Conservation (phyloP, 345 rosid species). For the Ceriops tagal region DNA sequence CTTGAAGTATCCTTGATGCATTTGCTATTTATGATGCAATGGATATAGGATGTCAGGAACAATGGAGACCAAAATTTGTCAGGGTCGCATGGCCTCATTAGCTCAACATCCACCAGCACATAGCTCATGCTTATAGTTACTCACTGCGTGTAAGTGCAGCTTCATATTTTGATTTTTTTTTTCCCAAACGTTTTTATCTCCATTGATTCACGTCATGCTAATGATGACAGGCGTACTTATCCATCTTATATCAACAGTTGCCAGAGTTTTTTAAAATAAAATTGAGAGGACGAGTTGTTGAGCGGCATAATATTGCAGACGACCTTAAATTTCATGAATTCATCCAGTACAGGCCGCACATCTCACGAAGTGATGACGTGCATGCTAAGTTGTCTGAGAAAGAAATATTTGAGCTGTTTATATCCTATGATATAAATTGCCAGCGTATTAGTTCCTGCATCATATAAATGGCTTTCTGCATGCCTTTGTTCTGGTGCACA, state of each 20-base stretch:
- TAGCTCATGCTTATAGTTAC: constrained; percentile 8
- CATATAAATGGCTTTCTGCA: too few species aligned
- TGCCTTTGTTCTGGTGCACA: neutral
- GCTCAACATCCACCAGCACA: neutral
- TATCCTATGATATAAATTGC: neutral
- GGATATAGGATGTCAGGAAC: neutral
- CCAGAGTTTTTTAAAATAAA: constrained; percentile 55
- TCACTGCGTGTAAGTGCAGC: constrained; percentile 9
- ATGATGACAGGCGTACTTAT: constrained; percentile 58
- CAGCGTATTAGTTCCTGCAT: neutral
- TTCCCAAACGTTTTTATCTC: neutral
- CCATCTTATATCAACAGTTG: constrained; percentile 70
- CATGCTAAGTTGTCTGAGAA: neutral
- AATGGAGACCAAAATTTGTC: neutral
- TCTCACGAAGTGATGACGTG: constrained; percentile 58
- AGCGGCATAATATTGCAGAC: constrained; percentile 73
- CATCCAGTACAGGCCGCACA: constrained; percentile 70
- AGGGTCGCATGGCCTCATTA: neutral
- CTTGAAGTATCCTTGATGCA: neutral
- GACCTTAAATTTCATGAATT: constrained; percentile 67
- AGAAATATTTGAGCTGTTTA: too few species aligned
- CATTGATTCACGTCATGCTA: neutral
- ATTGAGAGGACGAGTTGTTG: constrained; percentile 64
- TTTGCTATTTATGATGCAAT: neutral
- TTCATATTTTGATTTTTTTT: neutral